Conservation (phyloP, 345 rosid species). For the Schrenkiella parvula region DNA sequence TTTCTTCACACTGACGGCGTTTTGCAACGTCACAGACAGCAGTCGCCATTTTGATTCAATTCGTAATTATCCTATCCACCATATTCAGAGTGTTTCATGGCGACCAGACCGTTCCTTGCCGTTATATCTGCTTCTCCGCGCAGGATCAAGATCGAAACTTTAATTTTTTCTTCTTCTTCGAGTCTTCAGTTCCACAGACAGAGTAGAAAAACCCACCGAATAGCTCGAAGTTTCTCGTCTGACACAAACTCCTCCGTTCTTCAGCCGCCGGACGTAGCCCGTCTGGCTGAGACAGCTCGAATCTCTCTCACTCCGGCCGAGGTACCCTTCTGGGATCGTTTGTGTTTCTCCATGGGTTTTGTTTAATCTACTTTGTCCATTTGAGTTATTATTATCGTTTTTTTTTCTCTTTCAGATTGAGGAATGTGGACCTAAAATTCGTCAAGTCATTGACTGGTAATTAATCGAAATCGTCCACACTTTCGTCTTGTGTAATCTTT, state of each 20-base stretch:
- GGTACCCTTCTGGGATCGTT: slow-evolving; percentile 27
- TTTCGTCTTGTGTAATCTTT: not conserved
- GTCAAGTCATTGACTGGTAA: slow-evolving; percentile 69
- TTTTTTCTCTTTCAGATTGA: slow-evolving; percentile 40
- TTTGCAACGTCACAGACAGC: too few species aligned
- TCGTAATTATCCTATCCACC: not conserved
- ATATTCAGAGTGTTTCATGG: slow-evolving; percentile 12
- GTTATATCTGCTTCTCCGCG: slow-evolving; percentile 12
- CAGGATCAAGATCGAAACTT: not conserved
- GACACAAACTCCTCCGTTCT: slow-evolving; percentile 39
- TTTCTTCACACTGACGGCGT: too few species aligned
- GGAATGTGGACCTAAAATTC: slow-evolving; percentile 65
- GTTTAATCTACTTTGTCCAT: not conserved
- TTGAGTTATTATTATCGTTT: not conserved
- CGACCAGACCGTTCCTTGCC: slow-evolving; percentile 33
- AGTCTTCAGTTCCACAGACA: not conserved
- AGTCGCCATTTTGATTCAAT: not conserved
- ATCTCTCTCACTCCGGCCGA: slow-evolving; percentile 64
- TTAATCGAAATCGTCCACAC: not conserved
- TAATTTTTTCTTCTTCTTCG: not conserved
- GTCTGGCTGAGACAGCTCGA: slow-evolving; percentile 76
- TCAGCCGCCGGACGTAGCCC: slow-evolving; percentile 60
- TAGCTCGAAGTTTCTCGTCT: slow-evolving; percentile 37
- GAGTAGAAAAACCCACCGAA: not conserved
- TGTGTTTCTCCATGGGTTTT: not conserved